Percentiles rank a stretch among this genome's conserved stretches.
phyloP scores from a whole-genome alignment of 768 basidiomycete genomes.

The Sarcodon aspratus region DNA sequence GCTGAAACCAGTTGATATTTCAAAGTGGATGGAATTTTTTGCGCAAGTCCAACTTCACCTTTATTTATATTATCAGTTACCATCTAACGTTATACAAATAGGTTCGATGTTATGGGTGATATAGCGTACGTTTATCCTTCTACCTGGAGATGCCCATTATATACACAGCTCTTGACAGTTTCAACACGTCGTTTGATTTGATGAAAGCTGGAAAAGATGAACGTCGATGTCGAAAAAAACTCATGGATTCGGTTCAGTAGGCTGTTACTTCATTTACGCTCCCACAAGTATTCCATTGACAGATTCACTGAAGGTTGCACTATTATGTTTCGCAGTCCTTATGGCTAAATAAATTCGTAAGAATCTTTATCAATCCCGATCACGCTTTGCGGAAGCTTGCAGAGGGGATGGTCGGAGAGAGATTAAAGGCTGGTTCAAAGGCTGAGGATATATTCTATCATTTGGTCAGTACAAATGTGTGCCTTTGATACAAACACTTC shows the following conservation, averaged over 20 bases:
- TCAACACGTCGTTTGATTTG: background rate
- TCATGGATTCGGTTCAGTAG: background rate
- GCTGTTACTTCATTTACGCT: background rate
- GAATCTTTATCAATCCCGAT: background rate
- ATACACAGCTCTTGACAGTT: background rate
- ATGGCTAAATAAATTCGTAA: background rate
- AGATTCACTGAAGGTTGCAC: background rate
- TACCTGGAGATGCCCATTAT: background rate
- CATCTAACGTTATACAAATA: background rate
- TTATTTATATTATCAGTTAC: background rate
- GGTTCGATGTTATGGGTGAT: background rate
- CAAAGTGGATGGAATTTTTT: background rate
- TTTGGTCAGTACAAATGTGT: background rate
- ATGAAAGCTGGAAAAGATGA: background rate
- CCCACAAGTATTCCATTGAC: background rate
- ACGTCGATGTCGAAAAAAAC: background rate
- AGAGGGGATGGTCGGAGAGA: background rate
- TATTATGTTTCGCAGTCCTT: background rate
- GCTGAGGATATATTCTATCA: background rate
- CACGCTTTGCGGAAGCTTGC: background rate
- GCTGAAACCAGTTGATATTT: background rate
- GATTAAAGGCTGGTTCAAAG: background rate
- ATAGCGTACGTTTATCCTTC: background rate
- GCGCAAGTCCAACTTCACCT: background rate
- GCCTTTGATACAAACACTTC: background rate